phyloP scores from a whole-genome alignment of 768 basidiomycete genomes.

The Panus rudis region DNA sequence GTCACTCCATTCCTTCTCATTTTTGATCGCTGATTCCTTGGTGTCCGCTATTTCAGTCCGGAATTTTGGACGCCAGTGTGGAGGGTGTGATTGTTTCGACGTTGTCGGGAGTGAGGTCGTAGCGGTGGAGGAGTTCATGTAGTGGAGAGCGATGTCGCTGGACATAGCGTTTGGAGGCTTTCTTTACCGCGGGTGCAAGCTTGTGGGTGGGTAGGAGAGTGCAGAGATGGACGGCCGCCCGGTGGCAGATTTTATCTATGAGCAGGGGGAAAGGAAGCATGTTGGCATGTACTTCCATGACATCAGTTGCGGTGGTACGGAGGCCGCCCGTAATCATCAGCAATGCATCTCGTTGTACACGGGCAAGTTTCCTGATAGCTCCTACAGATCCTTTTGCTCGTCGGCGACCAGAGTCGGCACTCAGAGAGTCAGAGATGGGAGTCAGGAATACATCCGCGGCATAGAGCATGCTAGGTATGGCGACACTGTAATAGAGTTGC shows the following conservation, averaged over 20 bases:
- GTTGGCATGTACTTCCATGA: constrained; percentile 14
- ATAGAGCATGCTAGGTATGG: constrained; percentile 27
- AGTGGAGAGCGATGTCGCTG: constrained; percentile 15
- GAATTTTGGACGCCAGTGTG: constrained; percentile 6
- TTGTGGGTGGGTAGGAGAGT: constrained; percentile 13
- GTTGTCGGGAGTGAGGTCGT: constrained; percentile 7
- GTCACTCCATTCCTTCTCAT: constrained; percentile 1
- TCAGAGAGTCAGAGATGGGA: neutral
- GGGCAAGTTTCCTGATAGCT: constrained; percentile 7
- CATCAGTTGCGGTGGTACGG: constrained; percentile 16
- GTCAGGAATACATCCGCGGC: constrained; percentile 20
- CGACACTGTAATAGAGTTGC: constrained; percentile 20
- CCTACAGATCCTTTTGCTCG: neutral
- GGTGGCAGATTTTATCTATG: constrained; percentile 11
- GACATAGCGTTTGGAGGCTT: constrained; percentile 1
- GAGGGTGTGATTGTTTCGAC: constrained; percentile 16
- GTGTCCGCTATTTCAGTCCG: neutral
- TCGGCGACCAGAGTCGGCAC: neutral
- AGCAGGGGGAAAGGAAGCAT: constrained; percentile 13
- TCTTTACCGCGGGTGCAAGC: constrained; percentile 6
- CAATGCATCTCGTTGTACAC: constrained; percentile 17
- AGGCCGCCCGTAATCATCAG: constrained; percentile 18
- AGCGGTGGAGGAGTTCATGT: constrained; percentile 16
- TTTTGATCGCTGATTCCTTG: constrained; percentile 4
- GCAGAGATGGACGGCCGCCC: constrained; percentile 13